Conservation (phyloP, 306 rosid genomes). For the Casuarina equisetifolia region DNA sequence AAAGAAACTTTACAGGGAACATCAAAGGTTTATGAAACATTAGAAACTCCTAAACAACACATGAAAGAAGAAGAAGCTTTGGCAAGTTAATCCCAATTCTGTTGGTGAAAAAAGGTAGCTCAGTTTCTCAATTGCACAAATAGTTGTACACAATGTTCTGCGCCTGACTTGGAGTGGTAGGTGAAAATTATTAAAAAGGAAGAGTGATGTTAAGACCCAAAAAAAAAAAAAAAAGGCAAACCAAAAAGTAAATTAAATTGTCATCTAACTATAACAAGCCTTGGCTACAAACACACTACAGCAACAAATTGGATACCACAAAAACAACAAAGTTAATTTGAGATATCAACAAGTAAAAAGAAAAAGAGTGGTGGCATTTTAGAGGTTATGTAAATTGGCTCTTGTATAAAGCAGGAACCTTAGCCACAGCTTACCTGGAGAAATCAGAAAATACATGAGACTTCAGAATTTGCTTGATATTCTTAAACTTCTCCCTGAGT, state of each 20-base stretch:
- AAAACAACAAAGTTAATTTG: not conserved
- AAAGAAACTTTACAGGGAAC: not conserved
- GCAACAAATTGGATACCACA: not conserved
- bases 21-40: not conserved
- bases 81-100: not conserved
- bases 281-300: not conserved
- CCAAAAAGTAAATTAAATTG: not conserved
- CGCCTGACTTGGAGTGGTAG: not conserved
- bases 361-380: not conserved
- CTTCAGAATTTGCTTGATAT: constrained; percentile 95
- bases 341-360: not conserved
- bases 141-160: not conserved
- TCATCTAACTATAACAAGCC: not conserved
- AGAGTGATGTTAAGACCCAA: not conserved
- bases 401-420: not conserved
- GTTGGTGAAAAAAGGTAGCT: not conserved
- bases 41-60: not conserved
- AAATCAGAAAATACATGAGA: constrained; percentile 98
- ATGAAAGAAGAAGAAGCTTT: constrained; percentile 4
- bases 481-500: constrained; percentile 96
- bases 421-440: constrained; percentile 61
- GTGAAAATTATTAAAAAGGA: not conserved
- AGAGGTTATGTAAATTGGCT: not conserved
- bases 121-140: not conserved
- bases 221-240: not conserved